Base-by-base conservation (phyloP, 768 basidiomycete species). In the Mrakia blollopis region DNA sequence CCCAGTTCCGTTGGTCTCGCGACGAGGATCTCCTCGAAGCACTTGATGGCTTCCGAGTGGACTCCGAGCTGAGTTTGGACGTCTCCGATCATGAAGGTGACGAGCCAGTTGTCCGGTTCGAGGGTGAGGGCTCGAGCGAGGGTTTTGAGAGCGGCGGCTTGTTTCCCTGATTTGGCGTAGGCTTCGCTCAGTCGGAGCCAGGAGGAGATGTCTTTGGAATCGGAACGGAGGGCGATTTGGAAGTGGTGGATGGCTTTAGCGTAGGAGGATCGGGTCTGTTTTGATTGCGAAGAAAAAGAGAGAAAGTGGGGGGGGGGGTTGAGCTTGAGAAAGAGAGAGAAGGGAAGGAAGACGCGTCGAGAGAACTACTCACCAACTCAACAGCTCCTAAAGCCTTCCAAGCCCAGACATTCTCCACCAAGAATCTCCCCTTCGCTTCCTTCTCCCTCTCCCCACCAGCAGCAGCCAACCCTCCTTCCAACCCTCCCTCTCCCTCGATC, bases 301-400 rank as follows among this genome's bases (percentile, higher is more conserved):
- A 44, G 44, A 50, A 6, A 32, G n/a, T 70, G 23, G 28, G n/a
- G n/a, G n/a, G n/a, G n/a, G n/a, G n/a, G n/a, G n/a, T n/a, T 50
- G 47, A 47, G 37, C 30, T 28, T 54, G 23, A 57, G 1, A n/a
- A n/a, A n/a, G n/a, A n/a, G n/a, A n/a, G 25, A 52, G 3, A 18
- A 11, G 50, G 18, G 32, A 32, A 60, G 25, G 23, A 62, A 32
- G 47, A 30, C 11, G 8, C 25, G 70, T 44, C 21, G 54, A 41
- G 14, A 70, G 37, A 11, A 72, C 25, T 28, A 85, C 91, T 83
- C 81, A 94, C 96, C 84, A 95, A 85, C 82, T 95, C 94, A 2
- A 94, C 94, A 0, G 93, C 89, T 1, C 94, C 97, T 50, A 93
- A 84, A 30, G 94, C 95, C 84, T 97, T 98, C 95, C 96, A 99